Percentiles rank a stretch among this genome's conserved stretches.
phyloP scores from a whole-genome alignment of 2,329 filamentous ascomycete species.

The Apiospora koreana region DNA sequence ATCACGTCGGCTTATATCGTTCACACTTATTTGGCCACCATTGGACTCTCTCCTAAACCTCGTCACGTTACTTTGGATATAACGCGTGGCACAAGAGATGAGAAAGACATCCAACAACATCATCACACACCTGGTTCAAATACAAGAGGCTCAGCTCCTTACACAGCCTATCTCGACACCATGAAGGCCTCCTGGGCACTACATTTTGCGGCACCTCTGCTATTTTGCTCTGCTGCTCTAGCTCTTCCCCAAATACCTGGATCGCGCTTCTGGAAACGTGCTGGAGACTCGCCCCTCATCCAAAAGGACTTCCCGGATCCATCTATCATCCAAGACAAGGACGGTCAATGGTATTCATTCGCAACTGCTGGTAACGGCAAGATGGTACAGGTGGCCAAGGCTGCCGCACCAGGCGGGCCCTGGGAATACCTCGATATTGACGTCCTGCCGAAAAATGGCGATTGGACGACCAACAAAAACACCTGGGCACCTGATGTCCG shows the following conservation, averaged over 20 bases:
- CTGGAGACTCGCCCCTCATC: slow-evolving; percentile 23
- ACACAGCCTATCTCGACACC: background rate
- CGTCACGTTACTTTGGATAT: background rate
- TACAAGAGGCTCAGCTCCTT: background rate
- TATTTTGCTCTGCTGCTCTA: background rate
- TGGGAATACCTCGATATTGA: slow-evolving; percentile 52
- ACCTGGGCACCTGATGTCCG: slow-evolving; percentile 66
- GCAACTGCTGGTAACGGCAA: slow-evolving; percentile 52
- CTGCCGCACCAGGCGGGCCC: slow-evolving; percentile 47
- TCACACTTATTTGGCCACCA: background rate
- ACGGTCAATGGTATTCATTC: slow-evolving; percentile 59
- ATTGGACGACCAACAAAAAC: slow-evolving; percentile 55
- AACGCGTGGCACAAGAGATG: background rate
- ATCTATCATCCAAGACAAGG: slow-evolving; percentile 46
- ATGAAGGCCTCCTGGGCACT: background rate
- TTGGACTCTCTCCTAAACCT: background rate
- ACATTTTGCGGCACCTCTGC: background rate
- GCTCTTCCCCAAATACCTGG: background rate
- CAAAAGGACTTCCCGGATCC: slow-evolving; percentile 56
- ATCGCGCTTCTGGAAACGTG: background rate
- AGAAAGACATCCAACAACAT: background rate
- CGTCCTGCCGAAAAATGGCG: slow-evolving; percentile 51
- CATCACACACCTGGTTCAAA: background rate
- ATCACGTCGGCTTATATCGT: background rate
- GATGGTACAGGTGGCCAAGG: slow-evolving; percentile 55